Evolutionary conservation across 176 grass and related monocot species (phyloP), one percentile per base, ranked within the genome.

Genomic region (Oryza meridionalis): DNA sequence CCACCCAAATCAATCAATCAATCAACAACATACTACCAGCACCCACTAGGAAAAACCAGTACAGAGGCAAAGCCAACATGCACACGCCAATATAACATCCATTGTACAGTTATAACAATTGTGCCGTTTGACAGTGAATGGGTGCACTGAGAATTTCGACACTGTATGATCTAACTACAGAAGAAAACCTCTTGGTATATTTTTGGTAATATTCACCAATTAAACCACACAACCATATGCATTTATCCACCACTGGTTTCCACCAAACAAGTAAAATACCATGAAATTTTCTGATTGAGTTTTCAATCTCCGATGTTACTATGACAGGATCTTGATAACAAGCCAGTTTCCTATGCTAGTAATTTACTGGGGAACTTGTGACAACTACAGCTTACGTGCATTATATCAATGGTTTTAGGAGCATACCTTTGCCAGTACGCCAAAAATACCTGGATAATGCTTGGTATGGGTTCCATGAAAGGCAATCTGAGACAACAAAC

Each of bases 391-490:
- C 5, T 70, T 81, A 27, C 14, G 78, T 72, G 21, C 38, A 86
- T 65, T 72, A 25, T 67, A 22, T 19, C 67, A 79, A 27, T 86
- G 77, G 77, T 73, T 90, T 74, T 67, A 72, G 4, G 16, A 90
- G 86, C 91, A 72, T 86, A 94, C 96, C 88, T 95, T 98, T 38
- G 86, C 82, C 27, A 98, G 43, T 78, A 88, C 50, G 53, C 93
- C 91, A 58, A 93, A 86, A 85, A 93, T 93, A 73, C 96, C 96
- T 33, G 61, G 85, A 33, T 85, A 26, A 40, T 95, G 82, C 70
- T 81, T 84, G 77, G 89, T 65, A 81, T 88, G 87, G 31, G 89
- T 66, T 31, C 80, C 88, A 74, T 85, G 25, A 78, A 98, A 92
- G 77, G 93, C 85, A 82, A 98, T 86, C 92, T 98, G 89, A 80